Base-by-base conservation (phyloP, 164 flowering plant species). In the Sextonia rubra region DNA sequence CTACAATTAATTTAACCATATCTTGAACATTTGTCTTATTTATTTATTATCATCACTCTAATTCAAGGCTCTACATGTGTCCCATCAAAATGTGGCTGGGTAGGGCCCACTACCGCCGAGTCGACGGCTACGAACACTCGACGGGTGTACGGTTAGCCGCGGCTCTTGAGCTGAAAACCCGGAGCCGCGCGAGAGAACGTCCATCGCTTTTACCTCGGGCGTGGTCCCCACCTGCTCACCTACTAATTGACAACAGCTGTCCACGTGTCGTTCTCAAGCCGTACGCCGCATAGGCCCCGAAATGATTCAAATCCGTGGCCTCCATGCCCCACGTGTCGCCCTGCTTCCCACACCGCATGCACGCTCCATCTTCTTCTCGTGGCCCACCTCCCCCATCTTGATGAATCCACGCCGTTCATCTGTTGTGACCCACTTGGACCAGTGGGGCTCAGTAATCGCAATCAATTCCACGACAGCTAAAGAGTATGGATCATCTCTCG, bases 301-400 rank as follows among this genome's bases (percentile, higher is more conserved):
- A 67, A 67, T 47, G 69, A 67, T 67, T 67, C 24, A 22, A 44
- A 32, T 52, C 56, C 69, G 55, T 37, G 52, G 2, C 11, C 4
- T 4, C 55, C 44, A 37, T 37, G 69, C 17, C 23, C 69, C 69
- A 67, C 69, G 55, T 67, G 69, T 23, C 26, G 26, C 56, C 24
- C 15, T 67, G 49, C 52, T 47, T 67, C 55, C 69, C 69, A 12
- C 69, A 47, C 29, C 69, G 26, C 56, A 23, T 18, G 44, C 69
- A 67, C 52, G 37, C 24, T 6, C 8, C 11, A 65, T 2, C 22
- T 11, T 15, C 48, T 12, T 30, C 65, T 62, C 15, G 1, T 15
- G 29, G 29, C 44, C 44, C 44, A 32, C 44, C 44, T 32, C 7
- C 44, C 44, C 0, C 37, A 5, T 2, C 37, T 30, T 4, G 6